Conservation (phyloP, 2,329 filamentous ascomycete species). For the Monilinia fructicola region DNA sequence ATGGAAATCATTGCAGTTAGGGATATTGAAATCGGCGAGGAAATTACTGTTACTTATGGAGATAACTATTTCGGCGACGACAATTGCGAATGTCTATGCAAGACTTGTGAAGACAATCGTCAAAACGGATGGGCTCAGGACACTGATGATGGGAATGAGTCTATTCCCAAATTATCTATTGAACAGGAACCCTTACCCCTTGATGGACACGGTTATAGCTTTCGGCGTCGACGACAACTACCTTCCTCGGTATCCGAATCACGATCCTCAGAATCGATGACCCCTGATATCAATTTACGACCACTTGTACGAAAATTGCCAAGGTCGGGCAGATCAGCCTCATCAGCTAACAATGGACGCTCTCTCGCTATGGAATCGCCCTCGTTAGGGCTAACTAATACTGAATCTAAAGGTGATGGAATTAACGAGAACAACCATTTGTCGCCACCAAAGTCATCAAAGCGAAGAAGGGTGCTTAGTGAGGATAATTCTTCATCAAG, state of each 20-base stretch:
- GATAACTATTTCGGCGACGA: constrained; percentile 94
- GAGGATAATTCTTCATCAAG: constrained; percentile 1
- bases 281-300: constrained; percentile 49
- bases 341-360: constrained; percentile 32
- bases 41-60: constrained; percentile 95
- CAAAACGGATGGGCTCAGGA: constrained; percentile 78
- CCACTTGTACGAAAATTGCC: constrained; percentile 37
- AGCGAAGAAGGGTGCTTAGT: constrained; percentile 6
- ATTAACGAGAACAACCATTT: not conserved
- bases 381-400: constrained; percentile 27
- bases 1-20: constrained; percentile 87
- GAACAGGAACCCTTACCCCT: constrained; percentile 33
- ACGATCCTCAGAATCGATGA: constrained; percentile 54
- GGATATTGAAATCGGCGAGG: constrained; percentile 82
- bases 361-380: constrained; percentile 32
- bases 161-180: constrained; percentile 36
- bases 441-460: constrained; percentile 5
- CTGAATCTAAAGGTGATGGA: not conserved
- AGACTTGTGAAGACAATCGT: constrained; percentile 73
- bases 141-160: constrained; percentile 43
- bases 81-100: constrained; percentile 93
- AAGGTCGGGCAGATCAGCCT: constrained; percentile 28
- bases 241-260: constrained; percentile 51
- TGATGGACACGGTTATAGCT: constrained; percentile 48
- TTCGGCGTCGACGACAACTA: constrained; percentile 52